Evolutionary conservation across 495 filamentous ascomycete species (phyloP).

Genomic region (Penicillium robsamsonii): DNA sequence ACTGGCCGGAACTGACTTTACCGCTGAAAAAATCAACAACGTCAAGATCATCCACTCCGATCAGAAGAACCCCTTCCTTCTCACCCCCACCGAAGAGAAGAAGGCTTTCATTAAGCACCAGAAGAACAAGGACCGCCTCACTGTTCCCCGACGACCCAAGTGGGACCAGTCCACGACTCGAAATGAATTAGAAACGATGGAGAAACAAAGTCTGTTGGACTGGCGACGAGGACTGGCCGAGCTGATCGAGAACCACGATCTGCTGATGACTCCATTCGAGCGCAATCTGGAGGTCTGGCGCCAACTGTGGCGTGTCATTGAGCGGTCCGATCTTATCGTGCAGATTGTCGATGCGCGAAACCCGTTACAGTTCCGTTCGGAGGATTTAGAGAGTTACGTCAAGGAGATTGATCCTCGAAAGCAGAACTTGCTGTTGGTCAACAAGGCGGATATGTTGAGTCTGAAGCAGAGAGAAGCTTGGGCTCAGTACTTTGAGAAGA

Average conservation of each 20-base stretch:
- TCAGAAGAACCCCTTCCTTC: conserved; percentile 91
- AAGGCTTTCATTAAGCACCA: conserved; percentile 74
- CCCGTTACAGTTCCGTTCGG: conserved; percentile 88
- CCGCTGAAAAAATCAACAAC: conserved; percentile 97
- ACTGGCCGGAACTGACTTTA: conserved; percentile 96
- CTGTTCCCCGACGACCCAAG: conserved; percentile 82
- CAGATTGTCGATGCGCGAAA: conserved; percentile 99
- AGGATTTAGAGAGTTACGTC: conserved; percentile 91
- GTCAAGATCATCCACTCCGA: conserved; percentile 96
- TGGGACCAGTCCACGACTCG: conserved; percentile 87
- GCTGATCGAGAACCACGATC: conserved; percentile 85
- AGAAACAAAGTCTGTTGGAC: conserved; percentile 76
- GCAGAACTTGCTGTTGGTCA: conserved; percentile 88
- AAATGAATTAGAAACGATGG: conserved; percentile 72
- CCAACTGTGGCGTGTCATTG: conserved; percentile 97
- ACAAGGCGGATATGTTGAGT: conserved; percentile 99
- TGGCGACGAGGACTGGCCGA: conserved; percentile 93
- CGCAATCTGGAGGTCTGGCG: conserved; percentile 97
- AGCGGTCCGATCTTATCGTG: conserved; percentile 91
- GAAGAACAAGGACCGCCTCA: conserved; percentile 71
- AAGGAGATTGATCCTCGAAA: conserved; percentile 87
- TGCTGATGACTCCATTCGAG: conserved; percentile 98
- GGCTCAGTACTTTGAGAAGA: conserved; percentile 82
- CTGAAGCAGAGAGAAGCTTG: conserved; percentile 76
- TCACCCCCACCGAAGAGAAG: conserved; percentile 84